These are phyloP conservation scores for Leccinum olivaceopallidum DNA, from an alignment of 768 basidiomycete genomes.

Conservation along the genomic window DNA sequence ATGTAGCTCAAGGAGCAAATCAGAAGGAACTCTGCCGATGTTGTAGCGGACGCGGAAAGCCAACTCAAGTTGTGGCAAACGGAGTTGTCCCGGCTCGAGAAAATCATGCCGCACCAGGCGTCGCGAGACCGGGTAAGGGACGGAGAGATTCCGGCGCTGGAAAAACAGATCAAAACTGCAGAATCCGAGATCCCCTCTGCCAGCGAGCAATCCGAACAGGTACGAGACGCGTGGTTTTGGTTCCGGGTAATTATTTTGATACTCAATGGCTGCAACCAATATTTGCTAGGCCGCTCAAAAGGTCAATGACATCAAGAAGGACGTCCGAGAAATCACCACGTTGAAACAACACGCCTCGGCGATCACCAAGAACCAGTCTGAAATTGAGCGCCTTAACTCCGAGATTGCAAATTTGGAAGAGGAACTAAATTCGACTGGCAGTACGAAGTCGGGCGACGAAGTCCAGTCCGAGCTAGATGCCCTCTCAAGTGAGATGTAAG, in stretches of 20 bases:
- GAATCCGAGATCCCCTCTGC: constrained; percentile 56
- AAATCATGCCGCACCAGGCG: constrained; percentile 56
- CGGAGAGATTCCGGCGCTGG: constrained; percentile 66
- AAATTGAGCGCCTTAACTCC: constrained; percentile 56
- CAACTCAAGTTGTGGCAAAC: constrained; percentile 57
- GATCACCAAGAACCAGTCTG: constrained; percentile 57
- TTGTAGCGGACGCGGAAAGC: constrained; percentile 35
- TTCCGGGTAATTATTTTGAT: not conserved
- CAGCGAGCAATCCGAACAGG: constrained; percentile 60
- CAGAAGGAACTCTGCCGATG: constrained; percentile 52
- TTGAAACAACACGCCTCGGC: constrained; percentile 64
- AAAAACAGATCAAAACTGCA: constrained; percentile 57
- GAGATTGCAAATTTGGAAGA: constrained; percentile 67
- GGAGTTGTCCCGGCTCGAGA: constrained; percentile 57
- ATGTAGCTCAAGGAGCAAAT: constrained; percentile 65
- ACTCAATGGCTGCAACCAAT: not conserved
- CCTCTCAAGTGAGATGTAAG: constrained; percentile 67
- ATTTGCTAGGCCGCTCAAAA: constrained; percentile 49
- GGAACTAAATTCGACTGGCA: constrained; percentile 70
- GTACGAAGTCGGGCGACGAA: constrained; percentile 80
- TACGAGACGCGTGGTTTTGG: constrained; percentile 29
- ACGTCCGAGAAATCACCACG: constrained; percentile 57
- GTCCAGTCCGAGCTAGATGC: constrained; percentile 76
- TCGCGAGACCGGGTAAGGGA: constrained; percentile 53
- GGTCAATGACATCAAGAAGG: constrained; percentile 53